Conservation (phyloP, 1,139 yeast species). For the Debaryomyces nepalensis region DNA sequence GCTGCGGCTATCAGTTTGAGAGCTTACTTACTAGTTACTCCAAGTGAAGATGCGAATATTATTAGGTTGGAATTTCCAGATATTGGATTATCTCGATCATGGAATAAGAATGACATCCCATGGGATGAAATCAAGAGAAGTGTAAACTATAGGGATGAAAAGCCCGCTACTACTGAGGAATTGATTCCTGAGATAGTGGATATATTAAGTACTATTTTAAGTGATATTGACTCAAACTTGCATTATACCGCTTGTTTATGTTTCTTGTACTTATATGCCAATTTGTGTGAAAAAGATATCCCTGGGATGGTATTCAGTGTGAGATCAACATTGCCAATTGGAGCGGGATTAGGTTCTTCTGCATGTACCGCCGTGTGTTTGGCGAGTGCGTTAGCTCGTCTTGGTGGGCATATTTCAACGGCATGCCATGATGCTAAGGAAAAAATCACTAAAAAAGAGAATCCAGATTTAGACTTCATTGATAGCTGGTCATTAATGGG, state of each 20-base stretch:
- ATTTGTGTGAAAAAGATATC: constrained; percentile 52
- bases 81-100: constrained; percentile 63
- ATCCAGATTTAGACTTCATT: constrained; percentile 59
- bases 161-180: constrained; percentile 55
- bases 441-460: constrained; percentile 38
- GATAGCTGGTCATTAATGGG: constrained; percentile 92
- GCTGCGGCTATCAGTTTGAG: constrained; percentile 87
- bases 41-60: constrained; percentile 37
- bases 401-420: constrained; percentile 57
- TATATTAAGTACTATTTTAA: constrained; percentile 48
- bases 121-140: constrained; percentile 49
- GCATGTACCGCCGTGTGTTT: constrained; percentile 90
- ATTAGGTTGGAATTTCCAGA: constrained; percentile 83
- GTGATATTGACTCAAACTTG: constrained; percentile 53
- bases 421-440: constrained; percentile 36
- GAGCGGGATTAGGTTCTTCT: constrained; percentile 96
- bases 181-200: constrained; percentile 64
- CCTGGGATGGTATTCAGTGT: constrained; percentile 65
- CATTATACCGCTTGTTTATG: constrained; percentile 86
- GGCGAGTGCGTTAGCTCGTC: constrained; percentile 70
- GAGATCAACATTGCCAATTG: constrained; percentile 88
- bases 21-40: constrained; percentile 72
- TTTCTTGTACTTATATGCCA: constrained; percentile 75
- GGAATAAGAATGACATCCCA: constrained; percentile 67
- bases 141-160: constrained; percentile 27